Conservation (phyloP, 78 protist species). For the Planoprotostelium fungivorum region DNA sequence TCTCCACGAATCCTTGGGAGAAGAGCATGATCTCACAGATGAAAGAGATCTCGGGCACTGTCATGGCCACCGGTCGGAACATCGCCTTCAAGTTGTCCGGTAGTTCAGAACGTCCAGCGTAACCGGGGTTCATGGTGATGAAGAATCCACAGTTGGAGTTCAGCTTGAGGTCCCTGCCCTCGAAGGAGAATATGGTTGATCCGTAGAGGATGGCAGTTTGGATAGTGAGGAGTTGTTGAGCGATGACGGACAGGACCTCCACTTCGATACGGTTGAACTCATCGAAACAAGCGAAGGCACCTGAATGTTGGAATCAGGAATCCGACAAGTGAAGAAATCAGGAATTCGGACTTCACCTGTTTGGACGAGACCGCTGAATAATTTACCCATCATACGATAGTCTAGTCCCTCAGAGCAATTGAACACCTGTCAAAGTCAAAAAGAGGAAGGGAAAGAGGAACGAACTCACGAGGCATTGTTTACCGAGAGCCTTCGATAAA, state of each 20-base stretch:
- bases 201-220: constrained; percentile 26
- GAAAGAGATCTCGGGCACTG: constrained; percentile 74
- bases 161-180: constrained; percentile 44
- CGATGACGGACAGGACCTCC: constrained; percentile 74
- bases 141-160: constrained; percentile 44
- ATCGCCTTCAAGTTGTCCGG: constrained; percentile 77
- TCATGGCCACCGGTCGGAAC: constrained; percentile 73
- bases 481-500: constrained; percentile 82
- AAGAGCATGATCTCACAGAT: constrained; percentile 90
- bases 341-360: not conserved
- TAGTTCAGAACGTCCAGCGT: constrained; percentile 78
- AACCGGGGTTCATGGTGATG: constrained; percentile 93
- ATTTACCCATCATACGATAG: constrained; percentile 51
- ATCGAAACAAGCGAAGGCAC: constrained; percentile 87
- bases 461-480: constrained; percentile 81
- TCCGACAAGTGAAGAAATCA: too few species aligned
- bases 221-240: constrained; percentile 79
- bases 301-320: constrained; percentile 9
- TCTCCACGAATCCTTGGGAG: constrained; percentile 73
- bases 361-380: constrained; percentile 77
- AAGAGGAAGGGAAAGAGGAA: too few species aligned
- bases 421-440: too few species aligned
- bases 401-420: constrained; percentile 79
- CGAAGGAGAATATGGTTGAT: constrained; percentile 11
- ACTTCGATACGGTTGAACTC: constrained; percentile 87